Conservation (phyloP, 192 early-diverging fungal species). For the Backusella liffmaniae region DNA sequence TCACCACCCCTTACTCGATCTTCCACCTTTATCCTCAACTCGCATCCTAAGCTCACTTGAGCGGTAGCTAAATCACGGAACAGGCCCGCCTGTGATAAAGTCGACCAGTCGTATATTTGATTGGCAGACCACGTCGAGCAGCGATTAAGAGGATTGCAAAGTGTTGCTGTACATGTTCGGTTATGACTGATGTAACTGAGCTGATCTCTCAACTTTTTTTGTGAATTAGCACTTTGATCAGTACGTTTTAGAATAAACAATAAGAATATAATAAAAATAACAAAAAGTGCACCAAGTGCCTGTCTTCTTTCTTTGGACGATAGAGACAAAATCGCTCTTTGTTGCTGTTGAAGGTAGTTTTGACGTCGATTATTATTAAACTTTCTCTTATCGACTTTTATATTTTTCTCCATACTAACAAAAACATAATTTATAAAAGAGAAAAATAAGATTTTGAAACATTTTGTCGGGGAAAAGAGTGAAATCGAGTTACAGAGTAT, state of each 20-base stretch:
- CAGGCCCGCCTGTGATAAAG: constrained; percentile 15
- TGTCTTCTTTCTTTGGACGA: not conserved
- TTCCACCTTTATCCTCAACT: constrained; percentile 10
- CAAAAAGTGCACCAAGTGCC: not conserved
- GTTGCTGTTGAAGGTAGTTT: not conserved
- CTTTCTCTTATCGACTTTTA: not conserved
- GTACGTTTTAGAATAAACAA: not conserved
- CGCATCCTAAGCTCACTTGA: constrained; percentile 19
- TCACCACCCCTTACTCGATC: not conserved
- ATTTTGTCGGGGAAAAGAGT: too few species aligned
- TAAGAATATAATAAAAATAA: not conserved
- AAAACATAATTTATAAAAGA: not conserved
- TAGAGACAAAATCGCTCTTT: not conserved
- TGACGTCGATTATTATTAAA: not conserved
- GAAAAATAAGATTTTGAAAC: not conserved
- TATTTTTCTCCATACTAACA: not conserved
- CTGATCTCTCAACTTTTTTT: constrained; percentile 11
- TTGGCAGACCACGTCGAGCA: constrained; percentile 25
- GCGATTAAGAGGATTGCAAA: constrained; percentile 26
- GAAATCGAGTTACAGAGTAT: too few species aligned
- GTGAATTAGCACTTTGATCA: not conserved
- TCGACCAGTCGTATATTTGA: constrained; percentile 5
- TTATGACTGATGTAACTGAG: not conserved
- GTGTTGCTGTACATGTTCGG: constrained; percentile 8
- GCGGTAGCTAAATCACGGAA: constrained; percentile 27